Conservation (phyloP, 2,329 filamentous ascomycete species). For the Myriosclerotinia curreyana region DNA sequence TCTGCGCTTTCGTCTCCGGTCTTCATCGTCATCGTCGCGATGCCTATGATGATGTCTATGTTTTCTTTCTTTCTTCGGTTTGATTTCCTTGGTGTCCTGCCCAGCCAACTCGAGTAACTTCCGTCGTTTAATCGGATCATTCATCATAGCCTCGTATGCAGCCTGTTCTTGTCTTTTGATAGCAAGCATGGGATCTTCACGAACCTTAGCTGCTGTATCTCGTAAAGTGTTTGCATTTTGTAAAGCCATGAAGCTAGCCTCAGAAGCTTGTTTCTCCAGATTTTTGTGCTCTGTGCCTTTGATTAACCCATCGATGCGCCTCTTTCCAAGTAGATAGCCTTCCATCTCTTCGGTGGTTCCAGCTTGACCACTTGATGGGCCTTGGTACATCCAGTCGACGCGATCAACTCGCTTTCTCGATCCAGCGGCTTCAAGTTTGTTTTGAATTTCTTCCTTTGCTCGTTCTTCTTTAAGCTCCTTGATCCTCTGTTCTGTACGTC, state of each 20-base stretch:
- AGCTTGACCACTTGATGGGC: constrained; percentile 72
- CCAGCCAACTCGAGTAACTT: constrained; percentile 66
- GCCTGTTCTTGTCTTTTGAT: constrained; percentile 92
- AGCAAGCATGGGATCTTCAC: constrained; percentile 85
- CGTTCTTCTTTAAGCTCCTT: constrained; percentile 94
- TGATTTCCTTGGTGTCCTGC: constrained; percentile 44
- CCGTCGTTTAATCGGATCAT: constrained; percentile 64
- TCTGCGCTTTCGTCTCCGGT: constrained; percentile 47
- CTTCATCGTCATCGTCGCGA: constrained; percentile 38
- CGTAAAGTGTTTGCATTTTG: constrained; percentile 70
- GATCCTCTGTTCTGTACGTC: constrained; percentile 84
- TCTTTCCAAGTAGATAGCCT: constrained; percentile 87
- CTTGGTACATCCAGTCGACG: constrained; percentile 98
- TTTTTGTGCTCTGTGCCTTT: constrained; percentile 79
- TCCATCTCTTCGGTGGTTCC: constrained; percentile 86
- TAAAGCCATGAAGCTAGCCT: constrained; percentile 58
- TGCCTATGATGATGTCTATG: constrained; percentile 44
- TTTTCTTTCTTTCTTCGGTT: constrained; percentile 47
- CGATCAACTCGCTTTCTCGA: constrained; percentile 75
- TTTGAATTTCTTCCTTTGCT: constrained; percentile 85
- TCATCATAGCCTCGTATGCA: constrained; percentile 76
- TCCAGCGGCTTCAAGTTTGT: constrained; percentile 83
- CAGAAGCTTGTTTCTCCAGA: constrained; percentile 68
- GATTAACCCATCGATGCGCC: constrained; percentile 82
- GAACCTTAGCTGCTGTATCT: constrained; percentile 81